phyloP scores from a whole-genome alignment of 495 filamentous ascomycete genomes.

The Sporormia fimetaria region DNA sequence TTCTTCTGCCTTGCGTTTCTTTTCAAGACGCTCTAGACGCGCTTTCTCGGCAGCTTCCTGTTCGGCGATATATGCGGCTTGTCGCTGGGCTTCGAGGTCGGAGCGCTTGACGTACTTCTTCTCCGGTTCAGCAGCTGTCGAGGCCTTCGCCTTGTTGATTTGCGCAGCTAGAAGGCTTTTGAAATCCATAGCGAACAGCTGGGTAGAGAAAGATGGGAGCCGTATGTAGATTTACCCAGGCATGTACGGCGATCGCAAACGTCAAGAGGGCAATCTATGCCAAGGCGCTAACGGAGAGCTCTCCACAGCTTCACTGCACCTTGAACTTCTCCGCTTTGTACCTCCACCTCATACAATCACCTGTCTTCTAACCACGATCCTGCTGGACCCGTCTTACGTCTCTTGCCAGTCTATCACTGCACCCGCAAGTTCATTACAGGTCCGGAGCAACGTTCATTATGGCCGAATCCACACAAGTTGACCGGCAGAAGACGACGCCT shows the following conservation, averaged over 20 bases:
- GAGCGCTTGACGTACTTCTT: constrained; percentile 82
- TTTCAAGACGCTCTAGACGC: constrained; percentile 51
- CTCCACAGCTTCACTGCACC: too few species aligned
- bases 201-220: not conserved
- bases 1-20: constrained; percentile 86
- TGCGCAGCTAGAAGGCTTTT: constrained; percentile 80
- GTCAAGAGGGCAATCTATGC: too few species aligned
- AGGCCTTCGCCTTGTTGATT: constrained; percentile 63
- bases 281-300: too few species aligned
- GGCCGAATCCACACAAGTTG: constrained; percentile 42
- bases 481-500: constrained; percentile 68
- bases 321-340: too few species aligned
- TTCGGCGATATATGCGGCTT: constrained; percentile 68
- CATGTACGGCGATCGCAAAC: not conserved
- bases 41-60: constrained; percentile 57
- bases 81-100: constrained; percentile 73
- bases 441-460: constrained; percentile 5
- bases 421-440: constrained; percentile 12
- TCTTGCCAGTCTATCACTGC: too few species aligned
- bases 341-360: too few species aligned
- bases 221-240: not conserved
- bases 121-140: constrained; percentile 20
- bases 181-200: constrained; percentile 64
- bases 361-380: too few species aligned
- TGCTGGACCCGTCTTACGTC: too few species aligned